phyloP scores from a whole-genome alignment of 106 monocot species.

The Phalaenopsis aphrodite region DNA sequence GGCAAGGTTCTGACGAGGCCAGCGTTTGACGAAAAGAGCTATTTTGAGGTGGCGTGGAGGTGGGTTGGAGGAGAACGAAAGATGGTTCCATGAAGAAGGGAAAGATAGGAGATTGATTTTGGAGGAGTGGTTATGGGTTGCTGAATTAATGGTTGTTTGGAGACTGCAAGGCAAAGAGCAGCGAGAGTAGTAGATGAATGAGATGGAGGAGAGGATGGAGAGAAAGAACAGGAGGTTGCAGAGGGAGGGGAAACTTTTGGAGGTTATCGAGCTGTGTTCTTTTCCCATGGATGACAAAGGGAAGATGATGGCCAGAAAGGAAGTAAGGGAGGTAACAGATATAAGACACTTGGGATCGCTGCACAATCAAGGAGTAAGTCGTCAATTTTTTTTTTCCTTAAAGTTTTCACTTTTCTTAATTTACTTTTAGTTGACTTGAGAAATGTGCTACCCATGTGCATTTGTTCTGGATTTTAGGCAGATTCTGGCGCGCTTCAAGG shows the following conservation, averaged over 20 bases:
- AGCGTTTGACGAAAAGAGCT: slow-evolving; percentile 77
- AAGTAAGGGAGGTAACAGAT: neutral
- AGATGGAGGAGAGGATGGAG: slow-evolving; percentile 35
- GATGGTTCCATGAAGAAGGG: slow-evolving; percentile 57
- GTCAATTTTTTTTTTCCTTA: too few species aligned
- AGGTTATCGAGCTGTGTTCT: neutral
- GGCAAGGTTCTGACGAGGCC: slow-evolving; percentile 51
- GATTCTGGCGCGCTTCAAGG: too few species aligned
- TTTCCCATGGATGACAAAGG: neutral
- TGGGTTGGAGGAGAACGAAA: slow-evolving; percentile 45
- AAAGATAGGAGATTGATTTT: slow-evolving; percentile 45
- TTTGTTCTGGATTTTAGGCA: too few species aligned
- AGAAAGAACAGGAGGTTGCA: slow-evolving; percentile 47
- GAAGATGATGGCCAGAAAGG: neutral
- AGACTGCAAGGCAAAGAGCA: slow-evolving; percentile 18
- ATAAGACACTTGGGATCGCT: too few species aligned
- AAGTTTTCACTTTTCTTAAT: too few species aligned
- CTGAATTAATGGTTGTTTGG: too few species aligned
- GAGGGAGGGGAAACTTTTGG: slow-evolving; percentile 20
- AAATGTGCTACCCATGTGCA: too few species aligned
- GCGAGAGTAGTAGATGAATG: slow-evolving; percentile 52
- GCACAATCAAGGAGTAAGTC: too few species aligned
- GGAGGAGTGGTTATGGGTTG: slow-evolving; percentile 11
- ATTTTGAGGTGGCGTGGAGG: slow-evolving; percentile 57
- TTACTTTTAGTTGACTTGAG: too few species aligned